A percentile compares a stretch with the other conserved stretches of the same genome.
These are phyloP conservation scores for Ascosphaera apis DNA, from an alignment of 2,329 filamentous ascomycete genomes.

Conservation along the genomic window DNA sequence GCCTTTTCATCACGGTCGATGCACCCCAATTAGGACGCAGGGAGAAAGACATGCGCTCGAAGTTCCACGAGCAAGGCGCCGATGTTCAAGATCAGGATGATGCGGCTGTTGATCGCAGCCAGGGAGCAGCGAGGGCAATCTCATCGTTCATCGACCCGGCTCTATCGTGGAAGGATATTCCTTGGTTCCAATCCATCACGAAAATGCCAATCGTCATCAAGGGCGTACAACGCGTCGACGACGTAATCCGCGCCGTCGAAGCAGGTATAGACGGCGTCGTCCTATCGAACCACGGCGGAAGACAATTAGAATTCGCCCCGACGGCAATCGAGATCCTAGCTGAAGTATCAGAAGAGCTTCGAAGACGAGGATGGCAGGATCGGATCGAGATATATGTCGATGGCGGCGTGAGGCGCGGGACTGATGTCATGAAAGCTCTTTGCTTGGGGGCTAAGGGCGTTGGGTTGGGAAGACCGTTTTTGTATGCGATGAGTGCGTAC, in stretches of 20 bases:
- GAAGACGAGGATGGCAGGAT: slow-evolving; percentile 46
- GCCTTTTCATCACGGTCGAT: slow-evolving; percentile 94
- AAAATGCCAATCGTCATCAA: slow-evolving; percentile 91
- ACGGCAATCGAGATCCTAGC: slow-evolving; percentile 77
- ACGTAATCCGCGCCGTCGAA: slow-evolving; percentile 71
- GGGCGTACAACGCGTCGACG: slow-evolving; percentile 87
- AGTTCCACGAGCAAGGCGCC: slow-evolving; percentile 65
- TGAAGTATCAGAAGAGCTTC: slow-evolving; percentile 75
- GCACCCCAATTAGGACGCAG: slow-evolving; percentile 82
- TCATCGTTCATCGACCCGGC: slow-evolving; percentile 89
- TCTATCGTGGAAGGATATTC: slow-evolving; percentile 81
- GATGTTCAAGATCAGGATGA: slow-evolving; percentile 51
- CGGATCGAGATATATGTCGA: slow-evolving; percentile 77
- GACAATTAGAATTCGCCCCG: slow-evolving; percentile 78
- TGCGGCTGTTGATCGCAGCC: slow-evolving; percentile 46
- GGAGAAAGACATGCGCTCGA: slow-evolving; percentile 94
- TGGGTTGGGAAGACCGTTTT: slow-evolving; percentile 80
- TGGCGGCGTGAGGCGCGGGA: slow-evolving; percentile 70
- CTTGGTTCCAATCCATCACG: slow-evolving; percentile 80
- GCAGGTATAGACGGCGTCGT: slow-evolving; percentile 71
- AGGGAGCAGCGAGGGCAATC: slow-evolving; percentile 86
- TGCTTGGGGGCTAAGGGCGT: slow-evolving; percentile 82
- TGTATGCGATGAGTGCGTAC: slow-evolving; percentile 91
- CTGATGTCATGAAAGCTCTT: slow-evolving; percentile 86
- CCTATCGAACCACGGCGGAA: slow-evolving; percentile 83